Conservation (phyloP, 2,329 filamentous ascomycete species). For the Sporothrix curviconia region DNA sequence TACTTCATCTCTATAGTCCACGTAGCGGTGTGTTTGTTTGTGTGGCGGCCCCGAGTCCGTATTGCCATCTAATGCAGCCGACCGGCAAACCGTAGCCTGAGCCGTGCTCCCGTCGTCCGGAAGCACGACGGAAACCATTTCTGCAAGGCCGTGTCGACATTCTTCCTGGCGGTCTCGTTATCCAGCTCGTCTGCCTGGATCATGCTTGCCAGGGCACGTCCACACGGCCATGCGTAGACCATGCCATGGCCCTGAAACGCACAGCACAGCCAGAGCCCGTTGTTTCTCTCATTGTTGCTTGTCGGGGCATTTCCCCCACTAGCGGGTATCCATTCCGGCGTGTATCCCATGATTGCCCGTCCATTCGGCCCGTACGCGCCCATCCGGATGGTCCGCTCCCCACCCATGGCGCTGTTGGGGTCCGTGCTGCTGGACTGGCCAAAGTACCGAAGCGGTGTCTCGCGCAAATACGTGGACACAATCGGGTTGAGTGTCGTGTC, state of each 20-base stretch:
- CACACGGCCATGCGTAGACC: conserved; percentile 56
- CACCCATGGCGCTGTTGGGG: conserved; percentile 28
- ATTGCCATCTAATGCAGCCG: no score
- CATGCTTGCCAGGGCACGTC: conserved; percentile 51
- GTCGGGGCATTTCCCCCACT: conserved; percentile 40
- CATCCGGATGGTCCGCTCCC: conserved; percentile 37
- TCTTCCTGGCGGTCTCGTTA: background rate
- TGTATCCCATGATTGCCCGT: conserved; percentile 52
- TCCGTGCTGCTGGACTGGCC: conserved; percentile 28
- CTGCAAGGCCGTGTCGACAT: conserved; percentile 26
- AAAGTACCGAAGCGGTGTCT: conserved; percentile 43
- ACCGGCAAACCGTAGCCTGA: conserved; percentile 32
- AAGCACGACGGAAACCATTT: conserved; percentile 51
- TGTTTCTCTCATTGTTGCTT: conserved; percentile 26
- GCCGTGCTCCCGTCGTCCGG: conserved; percentile 38
- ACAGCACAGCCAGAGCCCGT: conserved; percentile 47
- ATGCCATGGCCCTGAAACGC: conserved; percentile 63
- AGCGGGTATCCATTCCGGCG: conserved; percentile 46
- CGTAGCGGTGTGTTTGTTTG: no score
- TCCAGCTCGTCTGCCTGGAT: conserved; percentile 28
- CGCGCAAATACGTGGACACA: conserved; percentile 42
- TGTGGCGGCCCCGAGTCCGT: no score
- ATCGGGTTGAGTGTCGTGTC: conserved; percentile 45
- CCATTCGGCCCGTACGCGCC: conserved; percentile 40
- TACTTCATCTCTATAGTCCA: no score